Conservation (phyloP, 371 early-diverging fungal genomes). For the Umbelopsis sp. region DNA sequence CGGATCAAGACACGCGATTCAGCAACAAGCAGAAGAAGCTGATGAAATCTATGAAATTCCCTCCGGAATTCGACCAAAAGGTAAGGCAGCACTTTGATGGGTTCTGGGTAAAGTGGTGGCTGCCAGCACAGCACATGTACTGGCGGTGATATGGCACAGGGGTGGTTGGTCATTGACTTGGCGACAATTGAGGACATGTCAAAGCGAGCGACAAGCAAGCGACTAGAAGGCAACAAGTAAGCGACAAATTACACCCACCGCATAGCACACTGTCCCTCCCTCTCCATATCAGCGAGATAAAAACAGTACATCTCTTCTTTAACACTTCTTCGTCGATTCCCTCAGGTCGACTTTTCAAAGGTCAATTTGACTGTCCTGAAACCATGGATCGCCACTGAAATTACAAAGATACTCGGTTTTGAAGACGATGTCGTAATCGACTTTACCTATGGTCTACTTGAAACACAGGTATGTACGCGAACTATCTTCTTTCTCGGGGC, state of each 20-base stretch:
- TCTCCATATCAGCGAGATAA: too few species aligned
- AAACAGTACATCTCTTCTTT: background rate
- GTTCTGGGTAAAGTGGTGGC: background rate
- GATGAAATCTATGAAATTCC: constrained; percentile 80
- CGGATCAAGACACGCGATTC: constrained; percentile 89
- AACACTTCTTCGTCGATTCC: constrained; percentile 8
- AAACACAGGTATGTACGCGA: constrained; percentile 60
- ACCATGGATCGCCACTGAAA: constrained; percentile 83
- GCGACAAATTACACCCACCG: too few species aligned
- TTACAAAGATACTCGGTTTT: constrained; percentile 82
- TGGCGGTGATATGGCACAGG: too few species aligned
- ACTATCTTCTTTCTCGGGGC: background rate
- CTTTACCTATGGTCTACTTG: constrained; percentile 81
- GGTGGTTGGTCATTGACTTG: too few species aligned
- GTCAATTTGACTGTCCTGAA: constrained; percentile 86
- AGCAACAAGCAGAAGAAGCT: constrained; percentile 89
- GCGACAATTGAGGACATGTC: too few species aligned
- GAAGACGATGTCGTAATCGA: constrained; percentile 95
- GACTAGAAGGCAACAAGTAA: too few species aligned
- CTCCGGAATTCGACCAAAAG: constrained; percentile 81
- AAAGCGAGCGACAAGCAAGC: too few species aligned
- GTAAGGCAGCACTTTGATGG: constrained; percentile 40
- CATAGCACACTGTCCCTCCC: too few species aligned
- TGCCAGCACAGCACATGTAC: too few species aligned
- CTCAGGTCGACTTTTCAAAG: constrained; percentile 85